Conservation (phyloP, 139 green algal species). For the Edaphochlamys debaryana region DNA sequence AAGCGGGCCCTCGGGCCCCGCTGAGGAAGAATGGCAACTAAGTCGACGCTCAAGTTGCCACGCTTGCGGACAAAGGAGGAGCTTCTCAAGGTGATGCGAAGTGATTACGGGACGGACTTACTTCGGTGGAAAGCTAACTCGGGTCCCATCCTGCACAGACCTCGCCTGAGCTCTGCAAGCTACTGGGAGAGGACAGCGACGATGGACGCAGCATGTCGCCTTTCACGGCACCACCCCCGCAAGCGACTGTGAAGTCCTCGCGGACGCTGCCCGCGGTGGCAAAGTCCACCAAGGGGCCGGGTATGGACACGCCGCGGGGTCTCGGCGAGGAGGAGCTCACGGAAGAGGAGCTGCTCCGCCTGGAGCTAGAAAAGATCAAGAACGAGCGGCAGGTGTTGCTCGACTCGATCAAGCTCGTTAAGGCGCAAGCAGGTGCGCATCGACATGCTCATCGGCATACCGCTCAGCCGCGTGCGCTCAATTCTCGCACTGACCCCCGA, state of each 20-base stretch:
- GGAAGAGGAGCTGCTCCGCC: constrained; percentile 77
- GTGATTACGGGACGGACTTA: not conserved
- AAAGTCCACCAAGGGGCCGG: constrained; percentile 19
- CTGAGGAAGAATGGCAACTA: constrained; percentile 33
- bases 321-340: constrained; percentile 75
- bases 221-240: constrained; percentile 37
- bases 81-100: constrained; percentile 73
- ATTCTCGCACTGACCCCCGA: not conserved
- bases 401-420: constrained; percentile 74
- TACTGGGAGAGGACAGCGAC: constrained; percentile 66
- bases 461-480: not conserved
- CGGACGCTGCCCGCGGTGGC: constrained; percentile 11
- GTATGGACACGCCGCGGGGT: constrained; percentile 59
- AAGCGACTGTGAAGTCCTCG: constrained; percentile 36
- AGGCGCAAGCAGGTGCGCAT: constrained; percentile 58
- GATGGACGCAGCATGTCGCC: constrained; percentile 43
- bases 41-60: constrained; percentile 73
- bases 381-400: constrained; percentile 79
- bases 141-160: too few relatives aligned
- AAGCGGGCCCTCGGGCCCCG: too few relatives aligned
- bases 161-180: constrained; percentile 65
- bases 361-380: constrained; percentile 86
- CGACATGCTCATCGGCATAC: not conserved
- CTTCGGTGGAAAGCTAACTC: too few relatives aligned
- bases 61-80: constrained; percentile 81